Evolutionary conservation across 2,329 filamentous ascomycete genomes (phyloP).

Genomic region (Xylaria sp.): DNA sequence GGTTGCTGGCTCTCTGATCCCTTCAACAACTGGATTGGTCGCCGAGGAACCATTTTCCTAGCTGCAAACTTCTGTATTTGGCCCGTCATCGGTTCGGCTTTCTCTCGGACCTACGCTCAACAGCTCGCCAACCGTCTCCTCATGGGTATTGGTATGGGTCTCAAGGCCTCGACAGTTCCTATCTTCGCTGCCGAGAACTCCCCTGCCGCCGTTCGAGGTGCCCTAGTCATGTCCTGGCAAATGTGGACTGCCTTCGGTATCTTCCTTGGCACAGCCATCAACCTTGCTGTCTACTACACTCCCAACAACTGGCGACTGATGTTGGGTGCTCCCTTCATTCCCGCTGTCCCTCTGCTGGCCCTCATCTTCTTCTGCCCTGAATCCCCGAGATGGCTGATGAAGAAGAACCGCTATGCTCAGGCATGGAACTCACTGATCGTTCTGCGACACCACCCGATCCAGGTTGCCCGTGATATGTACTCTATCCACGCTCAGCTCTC

Average conservation of each 20-base stretch:
- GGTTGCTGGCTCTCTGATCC: conserved; percentile 71
- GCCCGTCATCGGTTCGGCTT: conserved; percentile 76
- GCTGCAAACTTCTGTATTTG: conserved; percentile 78
- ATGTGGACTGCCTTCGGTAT: conserved; percentile 73
- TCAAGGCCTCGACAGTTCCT: conserved; percentile 78
- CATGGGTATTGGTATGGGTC: conserved; percentile 81
- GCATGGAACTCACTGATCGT: conserved; percentile 67
- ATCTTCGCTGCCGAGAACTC: conserved; percentile 81
- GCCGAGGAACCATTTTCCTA: conserved; percentile 74
- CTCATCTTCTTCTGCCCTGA: conserved; percentile 75
- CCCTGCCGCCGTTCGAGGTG: conserved; percentile 76
- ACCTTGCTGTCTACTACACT: conserved; percentile 61
- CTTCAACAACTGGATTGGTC: conserved; percentile 70
- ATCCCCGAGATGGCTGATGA: conserved; percentile 73
- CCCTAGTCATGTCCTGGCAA: conserved; percentile 87
- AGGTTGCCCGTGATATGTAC: conserved; percentile 71
- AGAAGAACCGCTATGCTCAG: conserved; percentile 70
- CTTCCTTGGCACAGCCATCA: conserved; percentile 69
- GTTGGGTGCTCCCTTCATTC: conserved; percentile 70
- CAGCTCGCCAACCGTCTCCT: conserved; percentile 77
- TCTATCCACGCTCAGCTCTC: conserved; percentile 73
- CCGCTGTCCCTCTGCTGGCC: conserved; percentile 66
- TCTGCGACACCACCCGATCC: conserved; percentile 65
- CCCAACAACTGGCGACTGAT: conserved; percentile 54
- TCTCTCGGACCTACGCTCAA: conserved; percentile 77